A percentile compares a stretch with the other conserved stretches of the same genome.
These are phyloP conservation scores for Blastobotrys mokoenaii DNA, from an alignment of 805 yeast species.

Conservation along the genomic window DNA sequence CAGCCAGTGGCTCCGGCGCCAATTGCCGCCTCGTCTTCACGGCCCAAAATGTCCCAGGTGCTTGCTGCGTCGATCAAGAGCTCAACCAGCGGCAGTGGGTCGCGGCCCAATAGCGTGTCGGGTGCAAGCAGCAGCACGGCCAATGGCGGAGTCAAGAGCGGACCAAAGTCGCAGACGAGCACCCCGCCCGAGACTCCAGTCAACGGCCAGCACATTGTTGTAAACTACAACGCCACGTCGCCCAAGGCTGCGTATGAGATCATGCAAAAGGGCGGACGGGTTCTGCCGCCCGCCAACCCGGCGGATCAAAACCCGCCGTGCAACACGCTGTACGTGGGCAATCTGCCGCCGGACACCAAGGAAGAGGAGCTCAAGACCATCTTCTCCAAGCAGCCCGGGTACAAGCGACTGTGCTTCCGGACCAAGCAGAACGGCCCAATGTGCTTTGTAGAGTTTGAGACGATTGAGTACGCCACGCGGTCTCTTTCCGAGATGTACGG, in stretches of 20 bases:
- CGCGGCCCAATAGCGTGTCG: background rate
- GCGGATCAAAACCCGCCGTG: conserved; percentile 99
- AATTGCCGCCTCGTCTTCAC: background rate
- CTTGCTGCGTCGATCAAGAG: background rate
- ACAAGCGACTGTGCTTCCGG: conserved; percentile 84
- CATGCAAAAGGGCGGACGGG: conserved; percentile 28
- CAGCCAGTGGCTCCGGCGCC: conserved; percentile 2
- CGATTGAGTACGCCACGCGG: conserved; percentile 84
- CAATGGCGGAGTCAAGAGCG: too few species aligned
- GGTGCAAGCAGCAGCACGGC: background rate
- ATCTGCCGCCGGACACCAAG: conserved; percentile 93
- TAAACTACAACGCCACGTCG: background rate
- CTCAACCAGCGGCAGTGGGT: background rate
- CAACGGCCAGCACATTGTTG: background rate
- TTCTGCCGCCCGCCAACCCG: conserved; percentile 66
- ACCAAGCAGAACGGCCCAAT: conserved; percentile 87
- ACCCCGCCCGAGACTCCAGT: too few species aligned
- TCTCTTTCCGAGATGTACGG: conserved; percentile 94
- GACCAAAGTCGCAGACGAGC: background rate
- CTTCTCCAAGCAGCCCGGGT: conserved; percentile 85
- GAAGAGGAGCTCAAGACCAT: conserved; percentile 84
- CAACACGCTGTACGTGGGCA: conserved; percentile 93
- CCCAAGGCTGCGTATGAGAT: background rate
- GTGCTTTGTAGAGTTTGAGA: conserved; percentile 99
- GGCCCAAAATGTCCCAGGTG: background rate